These are phyloP conservation scores for Herpetomonas samuelpessoai DNA, from an alignment of 208 protist genomes.

Conservation along the genomic window DNA sequence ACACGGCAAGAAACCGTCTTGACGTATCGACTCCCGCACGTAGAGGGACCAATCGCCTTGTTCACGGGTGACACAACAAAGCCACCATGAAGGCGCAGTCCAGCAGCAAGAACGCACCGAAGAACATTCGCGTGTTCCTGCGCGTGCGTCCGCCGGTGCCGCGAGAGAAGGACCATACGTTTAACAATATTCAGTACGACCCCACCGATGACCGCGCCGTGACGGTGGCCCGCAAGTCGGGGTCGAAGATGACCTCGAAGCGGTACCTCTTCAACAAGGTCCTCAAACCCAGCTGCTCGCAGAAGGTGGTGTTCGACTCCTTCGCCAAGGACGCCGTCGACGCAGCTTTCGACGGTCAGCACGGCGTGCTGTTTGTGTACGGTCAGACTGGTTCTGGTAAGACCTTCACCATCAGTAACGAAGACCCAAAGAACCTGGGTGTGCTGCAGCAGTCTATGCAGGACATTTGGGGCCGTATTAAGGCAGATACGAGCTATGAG, in stretches of 20 bases:
- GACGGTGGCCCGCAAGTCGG: constrained; percentile 46
- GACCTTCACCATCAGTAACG: constrained; percentile 90
- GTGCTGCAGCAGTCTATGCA: constrained; percentile 79
- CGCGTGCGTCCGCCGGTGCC: constrained; percentile 73
- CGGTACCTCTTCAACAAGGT: constrained; percentile 74
- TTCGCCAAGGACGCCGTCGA: constrained; percentile 80
- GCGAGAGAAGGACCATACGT: constrained; percentile 69
- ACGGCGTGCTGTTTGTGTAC: constrained; percentile 91
- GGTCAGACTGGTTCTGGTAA: constrained; percentile 91
- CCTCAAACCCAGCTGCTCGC: constrained; percentile 43
- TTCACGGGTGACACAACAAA: too few species aligned
- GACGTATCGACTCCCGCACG: too few species aligned
- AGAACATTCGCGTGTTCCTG: constrained; percentile 87
- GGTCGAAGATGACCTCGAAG: constrained; percentile 36
- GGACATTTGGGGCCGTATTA: constrained; percentile 70
- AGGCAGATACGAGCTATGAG: constrained; percentile 58
- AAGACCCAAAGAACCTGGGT: constrained; percentile 80
- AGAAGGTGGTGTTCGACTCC: constrained; percentile 74
- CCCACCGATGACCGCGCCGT: constrained; percentile 38
- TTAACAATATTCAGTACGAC: constrained; percentile 70
- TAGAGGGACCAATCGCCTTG: too few species aligned
- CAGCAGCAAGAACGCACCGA: constrained; percentile 58
- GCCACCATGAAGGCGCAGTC: constrained; percentile 37
- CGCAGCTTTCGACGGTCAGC: constrained; percentile 84
- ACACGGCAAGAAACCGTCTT: too few species aligned